Evolutionary conservation across 2,329 filamentous ascomycete species (phyloP).

Genomic region (Phyllosticta citribraziliensis): DNA sequence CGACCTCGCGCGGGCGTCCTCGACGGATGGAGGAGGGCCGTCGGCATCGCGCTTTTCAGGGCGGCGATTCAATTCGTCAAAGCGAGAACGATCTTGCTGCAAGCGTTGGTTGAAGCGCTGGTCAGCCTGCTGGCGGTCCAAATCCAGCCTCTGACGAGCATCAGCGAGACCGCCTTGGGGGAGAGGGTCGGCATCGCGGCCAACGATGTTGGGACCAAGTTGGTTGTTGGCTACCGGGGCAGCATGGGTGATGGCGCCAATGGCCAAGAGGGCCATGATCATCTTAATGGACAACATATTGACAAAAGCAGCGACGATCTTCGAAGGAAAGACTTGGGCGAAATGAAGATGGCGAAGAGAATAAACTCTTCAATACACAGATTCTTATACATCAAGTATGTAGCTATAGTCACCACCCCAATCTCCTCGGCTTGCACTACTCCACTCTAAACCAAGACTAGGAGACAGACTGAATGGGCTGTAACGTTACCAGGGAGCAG

Average conservation of each 20-base stretch:
- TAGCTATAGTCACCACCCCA: not conserved
- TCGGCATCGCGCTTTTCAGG: not conserved
- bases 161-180: not conserved
- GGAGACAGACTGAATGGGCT: not conserved
- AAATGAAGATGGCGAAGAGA: not conserved
- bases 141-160: not conserved
- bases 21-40: not conserved
- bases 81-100: not conserved
- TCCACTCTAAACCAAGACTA: not conserved
- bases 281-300: not conserved
- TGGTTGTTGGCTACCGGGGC: not conserved
- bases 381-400: not conserved
- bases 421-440: not conserved
- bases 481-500: not conserved
- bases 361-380: rapidly evolving
- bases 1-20: not conserved
- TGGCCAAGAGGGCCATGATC: not conserved
- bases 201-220: not conserved
- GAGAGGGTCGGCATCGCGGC: not conserved
- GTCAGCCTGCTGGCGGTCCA: not conserved
- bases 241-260: not conserved
- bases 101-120: not conserved
- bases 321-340: not conserved
- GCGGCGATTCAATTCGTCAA: not conserved
- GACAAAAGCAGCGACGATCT: not conserved